Evolutionary conservation across 1,284 basidiomycete species (phyloP).

Genomic region (Gomphus bonarii): DNA sequence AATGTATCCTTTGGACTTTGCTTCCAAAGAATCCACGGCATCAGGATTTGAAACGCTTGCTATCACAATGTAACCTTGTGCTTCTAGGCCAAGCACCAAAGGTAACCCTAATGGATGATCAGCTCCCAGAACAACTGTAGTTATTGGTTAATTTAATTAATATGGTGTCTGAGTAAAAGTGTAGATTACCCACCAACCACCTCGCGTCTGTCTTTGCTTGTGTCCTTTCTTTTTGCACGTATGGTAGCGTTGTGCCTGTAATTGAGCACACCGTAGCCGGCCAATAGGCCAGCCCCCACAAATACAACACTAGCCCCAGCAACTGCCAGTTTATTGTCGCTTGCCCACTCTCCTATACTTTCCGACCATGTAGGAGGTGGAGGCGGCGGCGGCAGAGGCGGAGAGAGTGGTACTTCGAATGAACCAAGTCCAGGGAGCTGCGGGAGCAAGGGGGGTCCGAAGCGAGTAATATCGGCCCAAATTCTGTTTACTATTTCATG

Average conservation of each 20-base stretch:
- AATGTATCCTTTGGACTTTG: constrained; percentile 57
- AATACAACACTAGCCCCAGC: constrained; percentile 41
- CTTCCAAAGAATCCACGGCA: constrained; percentile 52
- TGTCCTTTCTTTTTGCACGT: constrained; percentile 21
- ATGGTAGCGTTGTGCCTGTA: constrained; percentile 21
- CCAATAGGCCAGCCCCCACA: constrained; percentile 48
- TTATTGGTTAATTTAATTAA: neutral
- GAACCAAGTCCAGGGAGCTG: constrained; percentile 54
- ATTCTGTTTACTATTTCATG: constrained; percentile 56
- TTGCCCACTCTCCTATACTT: constrained; percentile 39
- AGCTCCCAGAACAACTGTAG: constrained; percentile 66
- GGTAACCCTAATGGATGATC: constrained; percentile 61
- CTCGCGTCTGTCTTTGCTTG: constrained; percentile 40
- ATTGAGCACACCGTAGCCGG: constrained; percentile 34
- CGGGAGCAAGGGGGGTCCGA: constrained; percentile 57
- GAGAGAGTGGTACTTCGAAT: constrained; percentile 62
- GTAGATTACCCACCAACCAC: constrained; percentile 49
- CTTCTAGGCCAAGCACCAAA: constrained; percentile 60
- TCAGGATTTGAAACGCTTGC: constrained; percentile 61
- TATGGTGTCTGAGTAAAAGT: neutral
- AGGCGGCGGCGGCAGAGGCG: constrained; percentile 45
- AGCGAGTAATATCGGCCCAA: constrained; percentile 69
- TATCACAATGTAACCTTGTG: constrained; percentile 71
- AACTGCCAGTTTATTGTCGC: constrained; percentile 48
- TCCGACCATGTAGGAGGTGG: constrained; percentile 34